Evolutionary conservation across 805 yeast genomes (phyloP).

Genomic region (Komagataella ulmi): DNA sequence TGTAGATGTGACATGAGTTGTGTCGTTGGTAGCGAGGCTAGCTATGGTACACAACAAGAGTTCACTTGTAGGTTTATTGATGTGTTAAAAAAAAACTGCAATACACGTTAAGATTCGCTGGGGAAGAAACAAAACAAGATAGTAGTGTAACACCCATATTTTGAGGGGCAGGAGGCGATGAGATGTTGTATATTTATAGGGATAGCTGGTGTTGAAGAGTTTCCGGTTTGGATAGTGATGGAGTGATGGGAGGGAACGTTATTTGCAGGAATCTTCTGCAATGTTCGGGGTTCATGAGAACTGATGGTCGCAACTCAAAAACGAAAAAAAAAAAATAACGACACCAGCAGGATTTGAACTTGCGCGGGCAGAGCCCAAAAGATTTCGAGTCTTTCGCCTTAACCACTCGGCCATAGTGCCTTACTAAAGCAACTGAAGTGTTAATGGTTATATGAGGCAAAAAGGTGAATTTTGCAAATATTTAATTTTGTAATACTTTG

Average conservation of each 20-base stretch:
- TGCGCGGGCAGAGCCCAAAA: conserved; percentile 70
- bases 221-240: too few relatives aligned
- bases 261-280: too few relatives aligned
- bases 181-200: not conserved
- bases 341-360: conserved; percentile 73
- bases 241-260: too few relatives aligned
- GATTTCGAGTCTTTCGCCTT: conserved; percentile 68
- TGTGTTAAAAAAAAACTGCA: not conserved
- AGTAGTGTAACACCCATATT: not conserved
- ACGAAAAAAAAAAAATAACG: conserved; percentile 25
- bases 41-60: not conserved
- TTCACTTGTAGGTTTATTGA: not conserved
- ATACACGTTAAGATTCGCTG: not conserved
- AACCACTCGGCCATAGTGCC: conserved; percentile 67
- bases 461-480: too few relatives aligned
- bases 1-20: not conserved
- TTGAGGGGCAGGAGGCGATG: not conserved
- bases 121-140: not conserved
- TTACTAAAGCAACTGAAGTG: not conserved
- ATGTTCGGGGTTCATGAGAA: too few relatives aligned
- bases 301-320: too few relatives aligned
- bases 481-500: too few relatives aligned
- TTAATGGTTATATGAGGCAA: too few relatives aligned
- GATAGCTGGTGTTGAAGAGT: too few relatives aligned
- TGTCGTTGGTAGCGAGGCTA: not conserved